Percentiles rank a stretch among this genome's conserved stretches.
Conservation (phyloP, 2,329 filamentous ascomycete species). For the Curvularia verruculosa region DNA sequence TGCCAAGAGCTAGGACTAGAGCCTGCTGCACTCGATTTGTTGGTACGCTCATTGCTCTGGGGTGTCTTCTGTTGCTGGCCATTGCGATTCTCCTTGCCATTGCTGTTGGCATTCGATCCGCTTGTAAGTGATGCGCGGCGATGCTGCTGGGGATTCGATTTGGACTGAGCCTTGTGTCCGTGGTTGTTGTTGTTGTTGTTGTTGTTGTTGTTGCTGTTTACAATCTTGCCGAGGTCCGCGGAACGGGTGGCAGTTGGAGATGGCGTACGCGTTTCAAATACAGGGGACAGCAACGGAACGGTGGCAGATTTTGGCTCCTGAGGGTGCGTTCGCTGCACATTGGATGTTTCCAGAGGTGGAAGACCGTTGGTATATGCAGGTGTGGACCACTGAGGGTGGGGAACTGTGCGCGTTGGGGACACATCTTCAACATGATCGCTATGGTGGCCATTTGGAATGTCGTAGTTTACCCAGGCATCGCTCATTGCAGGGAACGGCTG, state of each 20-base stretch:
- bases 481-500: conserved; percentile 37
- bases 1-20: conserved; percentile 28
- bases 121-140: conserved; percentile 39
- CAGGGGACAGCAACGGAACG: conserved; percentile 68
- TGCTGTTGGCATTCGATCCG: conserved; percentile 16
- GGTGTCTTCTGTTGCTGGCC: conserved; percentile 32
- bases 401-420: conserved; percentile 39
- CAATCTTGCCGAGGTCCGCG: conserved; percentile 33
- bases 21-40: conserved; percentile 24
- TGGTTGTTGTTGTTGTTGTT: conserved; percentile 39
- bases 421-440: conserved; percentile 32
- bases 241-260: conserved; percentile 67
- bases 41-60: conserved; percentile 33
- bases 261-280: conserved; percentile 74
- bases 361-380: conserved; percentile 40
- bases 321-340: conserved; percentile 52
- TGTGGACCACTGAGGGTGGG: conserved; percentile 40
- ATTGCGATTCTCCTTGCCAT: conserved; percentile 33
- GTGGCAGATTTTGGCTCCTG: conserved; percentile 47
- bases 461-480: conserved; percentile 39
- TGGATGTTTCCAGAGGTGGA: conserved; percentile 46
- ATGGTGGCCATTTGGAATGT: conserved; percentile 30
- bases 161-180: conserved; percentile 35
- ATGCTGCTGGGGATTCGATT: conserved; percentile 35
- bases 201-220: conserved; percentile 39